These are phyloP conservation scores for Kazachstania viticola DNA, from an alignment of 805 yeast genomes.

Conservation along the genomic window DNA sequence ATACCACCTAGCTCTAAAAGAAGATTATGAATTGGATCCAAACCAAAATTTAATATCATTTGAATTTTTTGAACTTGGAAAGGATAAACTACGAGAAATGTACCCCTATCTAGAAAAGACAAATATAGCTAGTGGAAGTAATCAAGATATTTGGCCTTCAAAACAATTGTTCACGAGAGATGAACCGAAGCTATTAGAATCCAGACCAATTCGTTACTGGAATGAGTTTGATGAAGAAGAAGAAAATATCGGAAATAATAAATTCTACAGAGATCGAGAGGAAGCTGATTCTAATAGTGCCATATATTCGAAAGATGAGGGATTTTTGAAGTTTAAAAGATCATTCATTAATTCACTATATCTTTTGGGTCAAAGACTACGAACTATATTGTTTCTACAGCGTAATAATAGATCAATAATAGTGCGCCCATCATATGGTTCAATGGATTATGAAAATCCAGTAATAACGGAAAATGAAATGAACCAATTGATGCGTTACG, in stretches of 20 bases:
- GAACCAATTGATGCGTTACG: conserved; percentile 9
- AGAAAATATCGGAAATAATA: conserved; percentile 3
- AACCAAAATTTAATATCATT: too few species aligned
- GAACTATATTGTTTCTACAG: conserved; percentile 3
- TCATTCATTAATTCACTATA: conserved; percentile 15
- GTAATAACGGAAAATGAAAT: conserved; percentile 8
- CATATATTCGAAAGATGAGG: conserved; percentile 8
- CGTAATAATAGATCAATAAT: too few species aligned
- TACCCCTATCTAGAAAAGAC: conserved; percentile 1
- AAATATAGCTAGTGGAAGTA: neutral
- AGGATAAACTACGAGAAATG: conserved; percentile 6
- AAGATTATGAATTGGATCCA: too few species aligned
- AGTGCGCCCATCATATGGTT: conserved; percentile 3
- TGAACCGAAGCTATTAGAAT: too few species aligned
- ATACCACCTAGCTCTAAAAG: too few species aligned
- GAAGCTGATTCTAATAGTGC: conserved; percentile 3
- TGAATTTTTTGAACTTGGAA: conserved; percentile 18
- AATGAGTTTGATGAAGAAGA: conserved; percentile 27
- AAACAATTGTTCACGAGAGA: too few species aligned
- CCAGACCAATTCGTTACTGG: conserved; percentile 23
- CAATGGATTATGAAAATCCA: conserved; percentile 2
- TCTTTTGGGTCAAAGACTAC: conserved; percentile 9
- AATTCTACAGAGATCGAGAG: conserved; percentile 5
- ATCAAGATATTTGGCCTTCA: too few species aligned
- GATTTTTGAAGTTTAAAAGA: conserved; percentile 17